phyloP scores from a whole-genome alignment of 73 alveolate species.

The Paramecium octaurelia region DNA sequence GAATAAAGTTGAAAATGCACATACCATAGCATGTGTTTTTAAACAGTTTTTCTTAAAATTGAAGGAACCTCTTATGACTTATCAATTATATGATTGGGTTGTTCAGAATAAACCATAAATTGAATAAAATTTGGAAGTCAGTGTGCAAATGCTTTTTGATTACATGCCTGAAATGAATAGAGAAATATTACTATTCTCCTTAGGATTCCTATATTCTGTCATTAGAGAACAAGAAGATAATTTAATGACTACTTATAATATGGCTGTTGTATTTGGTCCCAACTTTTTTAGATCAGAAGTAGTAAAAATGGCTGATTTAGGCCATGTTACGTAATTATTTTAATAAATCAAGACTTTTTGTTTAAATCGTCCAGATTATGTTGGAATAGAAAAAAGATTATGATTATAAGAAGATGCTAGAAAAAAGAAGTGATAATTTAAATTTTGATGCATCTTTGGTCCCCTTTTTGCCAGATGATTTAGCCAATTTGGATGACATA shows the following conservation, averaged over 20 bases:
- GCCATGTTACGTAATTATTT: not conserved
- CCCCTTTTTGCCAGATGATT: not conserved
- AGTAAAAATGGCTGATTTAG: not conserved
- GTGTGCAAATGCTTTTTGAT: not conserved
- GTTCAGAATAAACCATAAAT: not conserved
- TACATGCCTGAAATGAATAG: not conserved
- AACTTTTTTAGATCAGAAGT: slow-evolving; percentile 29
- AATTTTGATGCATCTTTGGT: not conserved
- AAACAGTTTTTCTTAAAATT: slow-evolving; percentile 6
- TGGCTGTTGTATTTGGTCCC: slow-evolving; percentile 51
- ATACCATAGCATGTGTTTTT: slow-evolving; percentile 17
- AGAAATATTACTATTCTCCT: not conserved
- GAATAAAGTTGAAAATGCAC: slow-evolving; percentile 3
- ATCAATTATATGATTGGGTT: not conserved
- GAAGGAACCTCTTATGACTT: not conserved
- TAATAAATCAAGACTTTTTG: not conserved
- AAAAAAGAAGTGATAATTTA: not conserved
- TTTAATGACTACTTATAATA: slow-evolving; percentile 32
- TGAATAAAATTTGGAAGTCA: not conserved
- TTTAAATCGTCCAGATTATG: not conserved
- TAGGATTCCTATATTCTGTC: not conserved
- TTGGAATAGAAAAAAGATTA: not conserved
- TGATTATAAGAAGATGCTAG: not conserved
- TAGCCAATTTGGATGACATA: not conserved
- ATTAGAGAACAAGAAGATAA: not conserved